A percentile compares a stretch with the other conserved stretches of the same genome.
These are phyloP conservation scores for Pycnococcus provasolii DNA, from an alignment of 139 green algal species.

Conservation along the genomic window DNA sequence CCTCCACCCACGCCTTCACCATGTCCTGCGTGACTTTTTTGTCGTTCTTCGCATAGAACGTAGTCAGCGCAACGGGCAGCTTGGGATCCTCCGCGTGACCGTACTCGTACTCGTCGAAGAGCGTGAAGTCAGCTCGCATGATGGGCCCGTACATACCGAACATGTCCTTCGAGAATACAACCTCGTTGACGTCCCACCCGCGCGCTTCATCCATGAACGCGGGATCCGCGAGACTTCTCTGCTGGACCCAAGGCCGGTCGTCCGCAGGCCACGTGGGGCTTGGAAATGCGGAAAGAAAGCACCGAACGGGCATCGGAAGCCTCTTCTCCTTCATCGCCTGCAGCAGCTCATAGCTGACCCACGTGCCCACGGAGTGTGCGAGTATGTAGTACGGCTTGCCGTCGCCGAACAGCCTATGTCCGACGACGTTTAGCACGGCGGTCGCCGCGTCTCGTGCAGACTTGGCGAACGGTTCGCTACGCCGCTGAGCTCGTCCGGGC, in stretches of 20 bases:
- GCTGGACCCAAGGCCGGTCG: constrained; percentile 50
- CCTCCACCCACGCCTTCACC: constrained; percentile 39
- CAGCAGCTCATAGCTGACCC: constrained; percentile 66
- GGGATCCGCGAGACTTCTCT: background rate
- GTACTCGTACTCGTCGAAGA: constrained; percentile 69
- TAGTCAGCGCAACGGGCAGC: constrained; percentile 18
- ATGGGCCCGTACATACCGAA: constrained; percentile 50
- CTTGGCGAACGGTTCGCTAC: constrained; percentile 35
- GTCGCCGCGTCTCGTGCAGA: constrained; percentile 35
- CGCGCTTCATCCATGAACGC: constrained; percentile 47
- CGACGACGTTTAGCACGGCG: constrained; percentile 46
- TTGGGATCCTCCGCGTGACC: background rate
- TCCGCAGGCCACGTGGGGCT: constrained; percentile 44
- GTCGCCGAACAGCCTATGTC: constrained; percentile 22
- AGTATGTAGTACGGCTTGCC: constrained; percentile 37
- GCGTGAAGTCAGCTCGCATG: constrained; percentile 59
- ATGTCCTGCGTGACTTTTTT: constrained; percentile 37
- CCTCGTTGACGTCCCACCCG: constrained; percentile 59
- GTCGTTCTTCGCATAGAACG: constrained; percentile 47
- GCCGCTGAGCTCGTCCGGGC: constrained; percentile 44
- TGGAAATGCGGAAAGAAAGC: constrained; percentile 70
- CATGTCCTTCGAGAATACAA: constrained; percentile 53
- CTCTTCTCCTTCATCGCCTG: constrained; percentile 11
- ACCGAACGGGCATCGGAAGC: constrained; percentile 44
- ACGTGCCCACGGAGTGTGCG: constrained; percentile 49